phyloP scores from a whole-genome alignment of 2,329 filamentous ascomycete species.

The Cordyceps pruinosa region DNA sequence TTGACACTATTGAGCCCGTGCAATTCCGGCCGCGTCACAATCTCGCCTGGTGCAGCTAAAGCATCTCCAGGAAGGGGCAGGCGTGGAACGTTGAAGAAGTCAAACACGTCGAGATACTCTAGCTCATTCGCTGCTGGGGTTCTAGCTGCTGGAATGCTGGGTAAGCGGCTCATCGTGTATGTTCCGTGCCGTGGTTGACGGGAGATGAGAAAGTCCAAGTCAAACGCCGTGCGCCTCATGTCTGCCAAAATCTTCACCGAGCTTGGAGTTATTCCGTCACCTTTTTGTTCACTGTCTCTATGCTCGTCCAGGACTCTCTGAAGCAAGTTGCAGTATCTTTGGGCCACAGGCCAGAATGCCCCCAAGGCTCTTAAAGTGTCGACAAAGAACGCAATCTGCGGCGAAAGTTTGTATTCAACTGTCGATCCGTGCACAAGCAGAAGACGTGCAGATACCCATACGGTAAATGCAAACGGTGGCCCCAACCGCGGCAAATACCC shows the following conservation, averaged over 20 bases:
- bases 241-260: slow-evolving; percentile 83
- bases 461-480: slow-evolving; percentile 82
- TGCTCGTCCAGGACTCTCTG: slow-evolving; percentile 83
- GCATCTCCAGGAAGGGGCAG: slow-evolving; percentile 41
- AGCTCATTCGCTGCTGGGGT: slow-evolving; percentile 75
- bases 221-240: slow-evolving; percentile 85
- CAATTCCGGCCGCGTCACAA: slow-evolving; percentile 20
- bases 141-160: slow-evolving; percentile 52
- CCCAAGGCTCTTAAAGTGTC: slow-evolving; percentile 77
- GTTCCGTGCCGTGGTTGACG: slow-evolving; percentile 57
- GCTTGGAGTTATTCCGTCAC: slow-evolving; percentile 69
- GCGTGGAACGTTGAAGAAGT: slow-evolving; percentile 87
- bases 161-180: slow-evolving; percentile 36
- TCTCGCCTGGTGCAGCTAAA: slow-evolving; percentile 16
- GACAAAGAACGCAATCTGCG: slow-evolving; percentile 75
- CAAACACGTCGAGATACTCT: slow-evolving; percentile 87
- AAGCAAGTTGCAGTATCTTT: slow-evolving; percentile 71
- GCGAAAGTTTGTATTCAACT: slow-evolving; percentile 74
- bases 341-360: slow-evolving; percentile 76
- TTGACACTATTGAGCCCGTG: slow-evolving; percentile 23
- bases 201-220: slow-evolving; percentile 83
- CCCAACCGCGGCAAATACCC: slow-evolving; percentile 73
- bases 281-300: slow-evolving; percentile 66
- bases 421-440: slow-evolving; percentile 86
- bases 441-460: slow-evolving; percentile 86